Base-by-base conservation (phyloP, 345 rosid species). In the Sapria himalayana region DNA sequence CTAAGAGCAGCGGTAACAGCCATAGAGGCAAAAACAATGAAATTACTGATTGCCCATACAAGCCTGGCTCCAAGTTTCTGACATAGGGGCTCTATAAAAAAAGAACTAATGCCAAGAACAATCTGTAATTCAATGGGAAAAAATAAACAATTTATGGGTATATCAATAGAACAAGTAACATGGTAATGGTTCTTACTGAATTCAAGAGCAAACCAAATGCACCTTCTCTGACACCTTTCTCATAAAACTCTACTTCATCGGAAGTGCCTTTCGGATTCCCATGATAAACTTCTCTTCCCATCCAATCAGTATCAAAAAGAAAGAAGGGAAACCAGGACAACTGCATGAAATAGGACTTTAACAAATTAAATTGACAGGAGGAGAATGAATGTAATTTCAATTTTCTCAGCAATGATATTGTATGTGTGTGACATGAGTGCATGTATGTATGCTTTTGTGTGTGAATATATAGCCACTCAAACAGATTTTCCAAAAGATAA, bases 131-230 rank as follows among this genome's bases (percentile, higher is more conserved):
- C 45, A 61, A 24, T 17, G 22, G 8, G 19, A 21, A 45, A 41
- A 22, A 5, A 0, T n/a, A n/a, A n/a, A n/a, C 25, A 33, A 33
- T 2, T 41, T n/a, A 23, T 7, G 22, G 7, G 10, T 14, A 12
- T 7, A 21, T 4, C 15, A 21, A 27, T 14, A 41, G 15, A 41
- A 23, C 25, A n/a, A 24, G 8, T 22, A 41, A 19, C 45, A n/a
- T n/a, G n/a, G n/a, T n/a, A n/a, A n/a, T n/a, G 53, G 71, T 67
- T 65, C 98, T 89, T 82, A 89, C 98, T 22, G 95, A 82, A 67
- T 82, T 89, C 70, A 89, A 76, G 63, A 89, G 86, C 78, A 89
- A 74, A 66, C 98, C 98, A 64, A 89, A 73, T 58, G 98, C 93
- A 71, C 99, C 95, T 73, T 84, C 81, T 60, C 95, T 70, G 58